phyloP scores from a whole-genome alignment of 192 early-diverging fungal species.

The Coemansia sp. region DNA sequence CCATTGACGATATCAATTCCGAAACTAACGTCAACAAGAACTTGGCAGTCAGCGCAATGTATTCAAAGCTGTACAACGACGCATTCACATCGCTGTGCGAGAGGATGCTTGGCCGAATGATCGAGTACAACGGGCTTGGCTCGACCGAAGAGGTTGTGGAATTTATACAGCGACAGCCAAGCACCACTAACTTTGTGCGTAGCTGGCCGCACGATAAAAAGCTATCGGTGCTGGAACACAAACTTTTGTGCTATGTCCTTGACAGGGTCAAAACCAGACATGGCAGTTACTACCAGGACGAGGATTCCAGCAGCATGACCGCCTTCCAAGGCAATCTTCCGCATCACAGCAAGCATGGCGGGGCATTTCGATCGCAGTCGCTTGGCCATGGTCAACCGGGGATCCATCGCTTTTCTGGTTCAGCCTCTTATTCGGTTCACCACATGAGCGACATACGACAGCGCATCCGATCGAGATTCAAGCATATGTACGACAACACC shows the following conservation, averaged over 20 bases:
- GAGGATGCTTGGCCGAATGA: constrained; percentile 34
- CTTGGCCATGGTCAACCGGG: not conserved
- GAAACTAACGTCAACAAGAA: constrained; percentile 36
- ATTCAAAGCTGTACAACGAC: constrained; percentile 51
- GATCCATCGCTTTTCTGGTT: not conserved
- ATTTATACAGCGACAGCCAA: constrained; percentile 21
- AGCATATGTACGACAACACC: not conserved
- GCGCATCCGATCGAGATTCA: not conserved
- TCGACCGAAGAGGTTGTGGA: constrained; percentile 18
- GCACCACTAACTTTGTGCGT: not conserved
- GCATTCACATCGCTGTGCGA: constrained; percentile 38
- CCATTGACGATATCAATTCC: constrained; percentile 15
- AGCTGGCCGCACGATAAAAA: constrained; percentile 19
- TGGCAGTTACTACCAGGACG: not conserved
- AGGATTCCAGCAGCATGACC: not conserved
- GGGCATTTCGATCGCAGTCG: not conserved
- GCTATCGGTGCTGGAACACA: constrained; percentile 41
- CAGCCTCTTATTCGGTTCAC: not conserved
- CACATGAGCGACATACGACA: not conserved
- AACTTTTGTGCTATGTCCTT: constrained; percentile 31
- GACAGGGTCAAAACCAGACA: not conserved
- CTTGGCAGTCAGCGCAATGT: constrained; percentile 47
- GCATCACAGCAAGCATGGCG: not conserved
- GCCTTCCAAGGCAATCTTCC: not conserved
- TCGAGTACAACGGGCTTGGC: constrained; percentile 10